A percentile compares a stretch with the other conserved stretches of the same genome.
Conservation (phyloP, 805 yeast genomes). For the Suhomyces xylopsoci region DNA sequence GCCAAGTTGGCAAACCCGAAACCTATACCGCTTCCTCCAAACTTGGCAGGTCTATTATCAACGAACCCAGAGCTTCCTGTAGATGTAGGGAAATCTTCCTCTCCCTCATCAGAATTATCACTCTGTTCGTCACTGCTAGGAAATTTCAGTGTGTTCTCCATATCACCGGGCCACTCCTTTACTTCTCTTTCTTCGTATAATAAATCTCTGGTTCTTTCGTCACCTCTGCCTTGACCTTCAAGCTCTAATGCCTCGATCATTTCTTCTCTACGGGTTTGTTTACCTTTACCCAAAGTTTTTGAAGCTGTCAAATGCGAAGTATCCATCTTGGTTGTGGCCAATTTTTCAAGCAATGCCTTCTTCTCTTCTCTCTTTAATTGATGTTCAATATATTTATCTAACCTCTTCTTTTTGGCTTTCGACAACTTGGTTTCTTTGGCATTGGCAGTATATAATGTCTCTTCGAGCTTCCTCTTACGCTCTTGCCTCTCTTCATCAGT, state of each 20-base stretch:
- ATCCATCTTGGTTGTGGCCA: constrained; percentile 67
- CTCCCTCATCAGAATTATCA: constrained; percentile 16
- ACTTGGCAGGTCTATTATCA: constrained; percentile 65
- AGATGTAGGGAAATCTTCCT: constrained; percentile 10
- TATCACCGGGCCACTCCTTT: constrained; percentile 51
- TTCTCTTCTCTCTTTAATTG: constrained; percentile 87
- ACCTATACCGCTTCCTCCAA: constrained; percentile 64
- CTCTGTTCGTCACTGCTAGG: constrained; percentile 4
- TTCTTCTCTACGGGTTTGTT: constrained; percentile 62
- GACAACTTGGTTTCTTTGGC: constrained; percentile 64
- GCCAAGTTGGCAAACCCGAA: constrained; percentile 62
- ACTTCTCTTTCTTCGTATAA: constrained; percentile 68
- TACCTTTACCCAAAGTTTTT: constrained; percentile 74
- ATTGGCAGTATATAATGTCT: constrained; percentile 54
- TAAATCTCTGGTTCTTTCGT: constrained; percentile 57
- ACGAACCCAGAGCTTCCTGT: constrained; percentile 48
- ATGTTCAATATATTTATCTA: constrained; percentile 90
- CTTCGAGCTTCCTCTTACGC: constrained; percentile 62
- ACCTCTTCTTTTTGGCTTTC: constrained; percentile 66
- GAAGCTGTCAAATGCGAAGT: constrained; percentile 67
- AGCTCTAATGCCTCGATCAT: constrained; percentile 71
- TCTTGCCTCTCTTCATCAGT: constrained; percentile 59
- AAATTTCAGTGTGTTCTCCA: constrained; percentile 3
- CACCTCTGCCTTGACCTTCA: constrained; percentile 70
- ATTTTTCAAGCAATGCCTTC: constrained; percentile 67